Conservation (phyloP, 176 grass and related monocot species). For the Aegilops umbellulata region DNA sequence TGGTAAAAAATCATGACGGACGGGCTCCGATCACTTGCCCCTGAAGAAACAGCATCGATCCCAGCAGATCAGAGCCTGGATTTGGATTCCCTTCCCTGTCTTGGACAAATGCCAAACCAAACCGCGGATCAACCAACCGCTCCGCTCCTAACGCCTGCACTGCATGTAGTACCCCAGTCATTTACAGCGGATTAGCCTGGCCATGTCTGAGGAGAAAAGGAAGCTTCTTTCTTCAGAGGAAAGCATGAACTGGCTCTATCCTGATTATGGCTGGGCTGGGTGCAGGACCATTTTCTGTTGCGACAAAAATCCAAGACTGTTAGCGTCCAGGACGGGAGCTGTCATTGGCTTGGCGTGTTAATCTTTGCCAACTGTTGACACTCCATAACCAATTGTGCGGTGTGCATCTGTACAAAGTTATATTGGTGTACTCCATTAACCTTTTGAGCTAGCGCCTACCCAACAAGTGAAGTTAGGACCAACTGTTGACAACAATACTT, state of each 20-base stretch:
- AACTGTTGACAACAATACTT: constrained; percentile 57
- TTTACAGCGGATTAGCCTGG: constrained; percentile 24
- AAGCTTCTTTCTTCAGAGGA: constrained; percentile 55
- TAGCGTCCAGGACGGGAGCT: constrained; percentile 31
- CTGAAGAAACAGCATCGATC: constrained; percentile 49
- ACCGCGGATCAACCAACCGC: not conserved
- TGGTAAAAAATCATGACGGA: constrained; percentile 37
- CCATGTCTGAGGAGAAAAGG: constrained; percentile 18
- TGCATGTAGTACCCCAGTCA: not conserved
- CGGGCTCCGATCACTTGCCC: constrained; percentile 33
- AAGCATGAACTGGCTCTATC: constrained; percentile 36
- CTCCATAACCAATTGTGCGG: constrained; percentile 44
- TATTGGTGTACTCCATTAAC: constrained; percentile 40
- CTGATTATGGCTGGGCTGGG: constrained; percentile 19
- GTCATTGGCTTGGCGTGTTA: constrained; percentile 36
- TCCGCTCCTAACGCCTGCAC: not conserved
- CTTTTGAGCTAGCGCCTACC: constrained; percentile 40
- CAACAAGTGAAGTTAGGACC: constrained; percentile 52
- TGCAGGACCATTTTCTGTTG: constrained; percentile 47
- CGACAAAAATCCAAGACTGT: constrained; percentile 41
- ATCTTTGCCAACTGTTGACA: constrained; percentile 43
- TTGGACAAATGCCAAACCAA: constrained; percentile 1
- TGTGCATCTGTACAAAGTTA: constrained; percentile 45
- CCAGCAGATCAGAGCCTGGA: constrained; percentile 38
- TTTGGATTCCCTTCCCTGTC: constrained; percentile 9